phyloP scores from a whole-genome alignment of 2,329 filamentous ascomycete genomes.

The Fusarium sp. region DNA sequence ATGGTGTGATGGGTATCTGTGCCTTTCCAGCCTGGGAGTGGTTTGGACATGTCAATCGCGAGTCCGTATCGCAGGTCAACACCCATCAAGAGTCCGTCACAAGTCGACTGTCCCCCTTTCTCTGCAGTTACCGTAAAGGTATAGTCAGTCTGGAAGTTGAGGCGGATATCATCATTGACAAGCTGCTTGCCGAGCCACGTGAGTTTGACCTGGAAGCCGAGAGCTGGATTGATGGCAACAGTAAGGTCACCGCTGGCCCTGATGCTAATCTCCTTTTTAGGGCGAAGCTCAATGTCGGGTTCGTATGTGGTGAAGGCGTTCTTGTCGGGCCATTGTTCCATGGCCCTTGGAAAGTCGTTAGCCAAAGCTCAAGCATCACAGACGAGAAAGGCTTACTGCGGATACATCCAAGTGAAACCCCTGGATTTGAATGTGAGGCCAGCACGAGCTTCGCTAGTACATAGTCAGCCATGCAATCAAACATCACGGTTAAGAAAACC shows the following conservation, averaged over 20 bases:
- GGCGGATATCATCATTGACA: conserved; percentile 2
- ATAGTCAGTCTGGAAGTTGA: conserved; percentile 5
- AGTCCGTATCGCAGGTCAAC: not conserved
- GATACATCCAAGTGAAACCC: conserved; percentile 1
- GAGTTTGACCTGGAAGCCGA: conserved; percentile 1
- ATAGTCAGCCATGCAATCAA: not conserved
- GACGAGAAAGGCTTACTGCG: not conserved
- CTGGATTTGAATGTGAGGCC: not conserved
- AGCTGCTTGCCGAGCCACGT: conserved; percentile 2
- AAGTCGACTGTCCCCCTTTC: not conserved
- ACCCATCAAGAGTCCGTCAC: conserved; percentile 2
- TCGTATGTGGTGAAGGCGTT: not conserved
- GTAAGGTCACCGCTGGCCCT: conserved; percentile 1
- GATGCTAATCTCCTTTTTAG: not conserved
- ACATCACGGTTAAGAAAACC: not conserved
- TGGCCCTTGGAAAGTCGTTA: not conserved
- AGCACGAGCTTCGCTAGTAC: not conserved
- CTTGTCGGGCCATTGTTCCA: not conserved
- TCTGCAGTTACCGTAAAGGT: conserved; percentile 4
- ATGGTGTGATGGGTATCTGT: not conserved
- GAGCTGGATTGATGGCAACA: conserved; percentile 5
- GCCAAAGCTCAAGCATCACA: not conserved
- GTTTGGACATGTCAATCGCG: not conserved
- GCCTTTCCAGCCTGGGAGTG: conserved; percentile 2
- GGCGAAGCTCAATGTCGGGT: not conserved